Conservation (phyloP, 2,329 filamentous ascomycete species). For the Sporothrix pallida region DNA sequence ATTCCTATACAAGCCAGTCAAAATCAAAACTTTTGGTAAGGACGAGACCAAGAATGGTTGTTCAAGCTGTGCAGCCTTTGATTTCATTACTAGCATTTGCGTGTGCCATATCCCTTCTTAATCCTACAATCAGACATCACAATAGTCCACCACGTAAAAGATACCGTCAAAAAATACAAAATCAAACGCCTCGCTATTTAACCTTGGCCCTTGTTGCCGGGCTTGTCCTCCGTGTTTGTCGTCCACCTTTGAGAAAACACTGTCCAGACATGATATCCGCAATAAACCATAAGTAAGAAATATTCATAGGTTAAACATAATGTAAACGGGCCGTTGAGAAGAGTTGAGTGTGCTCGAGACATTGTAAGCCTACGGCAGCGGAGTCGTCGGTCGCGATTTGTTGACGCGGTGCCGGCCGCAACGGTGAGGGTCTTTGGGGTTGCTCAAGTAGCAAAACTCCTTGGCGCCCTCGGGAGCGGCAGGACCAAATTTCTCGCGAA, state of each 20-base stretch:
- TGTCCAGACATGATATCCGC: constrained; percentile 16
- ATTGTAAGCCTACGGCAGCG: constrained; percentile 15
- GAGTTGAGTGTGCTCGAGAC: neutral
- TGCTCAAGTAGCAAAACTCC: constrained; percentile 63
- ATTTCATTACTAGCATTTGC: neutral
- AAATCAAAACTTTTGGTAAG: neutral
- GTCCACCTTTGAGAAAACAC: neutral
- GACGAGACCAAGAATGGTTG: neutral
- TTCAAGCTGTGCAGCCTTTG: neutral
- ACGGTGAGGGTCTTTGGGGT: constrained; percentile 62
- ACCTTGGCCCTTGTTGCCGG: neutral
- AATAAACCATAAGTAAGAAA: neutral
- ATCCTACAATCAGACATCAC: constrained; percentile 10
- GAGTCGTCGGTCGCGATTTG: constrained; percentile 40
- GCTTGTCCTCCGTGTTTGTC: constrained; percentile 6
- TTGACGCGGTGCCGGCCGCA: constrained; percentile 61
- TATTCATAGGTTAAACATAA: neutral
- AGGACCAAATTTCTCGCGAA: constrained; percentile 62
- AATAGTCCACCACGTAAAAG: neutral
- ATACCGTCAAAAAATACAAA: neutral
- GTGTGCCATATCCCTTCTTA: neutral
- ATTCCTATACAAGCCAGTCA: neutral
- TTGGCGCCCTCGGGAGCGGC: constrained; percentile 54
- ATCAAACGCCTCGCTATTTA: constrained; percentile 20
- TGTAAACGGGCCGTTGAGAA: neutral